Base-by-base conservation (phyloP, 768 basidiomycete species). In the Coprinopsis sp. region DNA sequence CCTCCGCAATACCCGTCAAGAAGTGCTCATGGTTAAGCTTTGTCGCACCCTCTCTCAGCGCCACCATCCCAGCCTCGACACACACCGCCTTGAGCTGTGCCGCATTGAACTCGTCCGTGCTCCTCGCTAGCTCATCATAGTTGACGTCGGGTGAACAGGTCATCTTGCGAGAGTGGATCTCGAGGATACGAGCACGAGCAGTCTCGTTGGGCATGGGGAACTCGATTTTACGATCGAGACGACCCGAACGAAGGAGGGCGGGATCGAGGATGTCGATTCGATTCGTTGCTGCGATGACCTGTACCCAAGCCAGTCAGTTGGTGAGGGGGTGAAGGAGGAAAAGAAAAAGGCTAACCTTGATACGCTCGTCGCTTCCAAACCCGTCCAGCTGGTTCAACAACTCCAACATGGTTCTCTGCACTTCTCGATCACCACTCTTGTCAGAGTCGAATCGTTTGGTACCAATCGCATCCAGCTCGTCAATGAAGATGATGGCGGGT, bases 361-460 rank as follows among this genome's bases (percentile, higher is more conserved):
- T 99, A 53, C 94, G 80, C 49, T 93, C 90, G 58, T 98, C 94
- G 55, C 90, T 93, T 50, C 91, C 87, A 69, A 99, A 99, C 24
- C 96, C 96, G 58, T 99, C 96, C 33, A 98, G 73, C 67, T 99
- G 96, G 65, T 99, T 99, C 52, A 99, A 79, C 36, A 99, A 76
- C 63, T 99, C 96, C 60, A 99, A 73, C 96, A 99, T 99, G n/a
- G 96, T 99, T 51, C 96, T 73, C 66, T 99, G 96, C n/a, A 99
- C 96, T 64, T 99, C 96, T 62, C 96, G 81, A 66, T 99, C 96
- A 51, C 96, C 96, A 58, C 91, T 91, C 78, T 98, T 99, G 67
- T 98, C 95, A 14, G 90, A 93, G 60, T 99, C 96, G 61, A 98
- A 98, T 6, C 96, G 88, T 64, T 97, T 97, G 10, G 95, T 98